Evolutionary conservation across 2,329 filamentous ascomycete genomes (phyloP), one percentile per base, ranked within the genome.

Genomic region (Diaporthe vexans): DNA sequence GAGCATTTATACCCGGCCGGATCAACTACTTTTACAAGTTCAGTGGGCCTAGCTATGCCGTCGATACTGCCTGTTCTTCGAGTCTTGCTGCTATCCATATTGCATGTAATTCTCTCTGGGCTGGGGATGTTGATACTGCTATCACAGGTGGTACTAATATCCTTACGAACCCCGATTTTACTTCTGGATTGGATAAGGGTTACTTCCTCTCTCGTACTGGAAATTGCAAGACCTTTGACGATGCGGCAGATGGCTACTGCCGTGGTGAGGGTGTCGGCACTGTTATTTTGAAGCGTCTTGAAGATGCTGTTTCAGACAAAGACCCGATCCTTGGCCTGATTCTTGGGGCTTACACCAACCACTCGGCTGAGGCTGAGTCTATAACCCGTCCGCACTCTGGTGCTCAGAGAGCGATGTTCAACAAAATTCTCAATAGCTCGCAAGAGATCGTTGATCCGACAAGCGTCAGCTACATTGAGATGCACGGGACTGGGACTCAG

Each of bases 391-490:
- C 72, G 1, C 58, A 43, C n/a, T 11, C 51, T n/a, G 26, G 40
- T 19, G 72, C 72, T 5, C 72, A 74, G 15, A 48, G 37, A 13
- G 48, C 17, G 26, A 54, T 73, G 33, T 73, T 73, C 46, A 24
- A 37, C 48, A 61, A 70, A n/a, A 52, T 73, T 7, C 35, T 73
- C 17, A 61, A 63, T 40, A 11, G 35, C n/a, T 33, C 65, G 13
- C 15, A 17, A 2, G 21, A 46, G 52, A 92, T 92, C 72, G 88
- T 97, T 26, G 91, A 95, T 79, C 92, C 94, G 1, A 88, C 91
- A 68, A 93, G 95, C 4, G 19, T 74, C 11, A 51, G 56, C 19
- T 74, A 74, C 35, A 54, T 74, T 4, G 72, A 74, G 57, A 71
- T 71, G 72, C 72, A 74, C 21, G 72, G 72, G 6, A 74, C 72